Evolutionary conservation across 179 eudicot species (phyloP), one percentile per base, ranked within the genome.

Genomic region (Amaranthus tricolor): DNA sequence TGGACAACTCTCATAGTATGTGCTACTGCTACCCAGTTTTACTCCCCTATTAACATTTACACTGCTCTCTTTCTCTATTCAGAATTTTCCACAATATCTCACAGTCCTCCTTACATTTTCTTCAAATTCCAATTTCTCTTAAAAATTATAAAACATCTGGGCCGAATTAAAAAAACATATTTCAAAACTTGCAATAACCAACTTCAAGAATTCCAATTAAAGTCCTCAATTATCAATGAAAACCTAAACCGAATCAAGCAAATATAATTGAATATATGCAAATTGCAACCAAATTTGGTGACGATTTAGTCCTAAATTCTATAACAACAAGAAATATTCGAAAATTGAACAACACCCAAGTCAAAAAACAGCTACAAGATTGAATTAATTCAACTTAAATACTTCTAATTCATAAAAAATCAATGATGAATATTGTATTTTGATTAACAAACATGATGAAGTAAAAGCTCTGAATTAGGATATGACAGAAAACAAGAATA

Each of bases 291-390:
- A 31, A 31, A 4, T 31, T 31, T 4, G 40, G 19, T 47, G 55
- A 20, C 4, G 14, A 47, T 66, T 47, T 44, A 16, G 24, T 7
- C 45, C 24, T 11, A 65, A 45, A 31, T 31, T 31, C 12, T 5
- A 47, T 7, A 5, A 16, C n/a, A n/a, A n/a, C 24, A 45, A 51
- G 17, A 65, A 65, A 8, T 52, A 45, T 13, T 12, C 12, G 6
- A 20, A 31, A 31, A 31, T 52, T 68, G 72, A 54, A 68, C 65
- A 74, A 65, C 44, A 16, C 24, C 52, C 68, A 66, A 74, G 17
- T 60, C 56, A 55, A 19, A 56, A 64, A 57, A 11, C 51, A 48
- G n/a, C 20, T 48, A 20, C 31, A 13, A 20, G 64, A 17, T 8
- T 24, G 47, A 55, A 54, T 7, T 51, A 6, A 56, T 21, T 24